These are phyloP conservation scores for Alternaria atra DNA, from an alignment of 2,329 filamentous ascomycete genomes.

Conservation along the genomic window DNA sequence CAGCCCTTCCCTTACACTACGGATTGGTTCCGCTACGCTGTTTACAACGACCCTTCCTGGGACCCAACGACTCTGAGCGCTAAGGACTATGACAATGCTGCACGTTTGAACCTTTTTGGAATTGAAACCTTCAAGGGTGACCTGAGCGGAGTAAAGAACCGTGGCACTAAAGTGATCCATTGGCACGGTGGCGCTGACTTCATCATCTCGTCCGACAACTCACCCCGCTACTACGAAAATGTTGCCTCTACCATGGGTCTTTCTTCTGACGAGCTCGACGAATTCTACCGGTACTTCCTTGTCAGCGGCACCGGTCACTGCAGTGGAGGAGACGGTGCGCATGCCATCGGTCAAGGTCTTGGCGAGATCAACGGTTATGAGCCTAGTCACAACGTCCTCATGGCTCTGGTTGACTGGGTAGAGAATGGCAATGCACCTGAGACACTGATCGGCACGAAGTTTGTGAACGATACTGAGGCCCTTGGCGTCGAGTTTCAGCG, in stretches of 20 bases:
- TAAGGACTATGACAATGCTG: slow-evolving; percentile 54
- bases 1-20: slow-evolving; percentile 54
- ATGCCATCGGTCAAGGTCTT: slow-evolving; percentile 42
- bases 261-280: slow-evolving; percentile 47
- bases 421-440: slow-evolving; percentile 56
- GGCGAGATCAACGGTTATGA: slow-evolving; percentile 38
- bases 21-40: slow-evolving; percentile 61
- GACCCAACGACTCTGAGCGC: slow-evolving; percentile 50
- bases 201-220: slow-evolving; percentile 57
- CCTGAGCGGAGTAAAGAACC: slow-evolving; percentile 47
- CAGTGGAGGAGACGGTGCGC: slow-evolving; percentile 58
- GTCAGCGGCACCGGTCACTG: slow-evolving; percentile 64
- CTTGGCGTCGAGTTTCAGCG: slow-evolving; percentile 45
- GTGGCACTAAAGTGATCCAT: slow-evolving; percentile 58
- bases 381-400: slow-evolving; percentile 56
- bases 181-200: slow-evolving; percentile 58
- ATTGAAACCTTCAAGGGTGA: slow-evolving; percentile 56
- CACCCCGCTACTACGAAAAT: slow-evolving; percentile 60
- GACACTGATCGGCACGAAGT: slow-evolving; percentile 44
- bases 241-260: slow-evolving; percentile 56
- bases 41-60: slow-evolving; percentile 58
- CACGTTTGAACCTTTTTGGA: slow-evolving; percentile 48
- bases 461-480: slow-evolving; percentile 38
- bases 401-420: slow-evolving; percentile 60
- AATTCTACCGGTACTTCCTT: slow-evolving; percentile 62